A percentile compares a stretch with the other conserved stretches of the same genome.
Evolutionary conservation across 2,329 filamentous ascomycete genomes (phyloP).

Genomic region (Teratosphaeria viscida): DNA sequence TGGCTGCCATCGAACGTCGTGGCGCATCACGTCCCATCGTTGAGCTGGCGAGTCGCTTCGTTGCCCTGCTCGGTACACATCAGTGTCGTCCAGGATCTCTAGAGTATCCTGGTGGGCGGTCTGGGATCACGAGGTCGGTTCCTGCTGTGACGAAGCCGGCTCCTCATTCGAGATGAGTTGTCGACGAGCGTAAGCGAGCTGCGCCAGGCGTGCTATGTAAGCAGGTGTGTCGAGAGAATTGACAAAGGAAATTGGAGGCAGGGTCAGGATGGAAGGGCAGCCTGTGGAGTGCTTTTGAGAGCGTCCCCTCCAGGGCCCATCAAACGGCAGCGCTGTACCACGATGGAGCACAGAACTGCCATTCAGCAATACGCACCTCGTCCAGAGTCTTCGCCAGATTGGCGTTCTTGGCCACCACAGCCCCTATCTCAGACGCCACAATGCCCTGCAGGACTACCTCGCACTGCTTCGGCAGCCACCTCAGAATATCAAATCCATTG

Average conservation of each 20-base stretch:
- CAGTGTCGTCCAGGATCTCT: background rate
- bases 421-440: constrained; percentile 29
- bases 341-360: background rate
- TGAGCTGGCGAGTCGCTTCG: background rate
- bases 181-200: constrained; percentile 25
- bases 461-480: constrained; percentile 36
- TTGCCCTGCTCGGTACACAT: background rate
- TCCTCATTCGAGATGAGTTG: constrained; percentile 24
- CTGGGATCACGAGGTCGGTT: background rate
- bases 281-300: background rate
- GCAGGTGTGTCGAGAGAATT: background rate
- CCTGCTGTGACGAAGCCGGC: background rate
- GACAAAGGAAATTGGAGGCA: background rate
- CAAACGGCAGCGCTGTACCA: background rate
- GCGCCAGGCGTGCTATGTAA: background rate
- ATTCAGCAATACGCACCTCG: constrained; percentile 24
- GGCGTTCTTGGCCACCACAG: constrained; percentile 34
- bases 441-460: constrained; percentile 31
- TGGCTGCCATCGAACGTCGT: background rate
- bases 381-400: constrained; percentile 31
- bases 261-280: constrained; percentile 1
- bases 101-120: background rate
- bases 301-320: background rate
- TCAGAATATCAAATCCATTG: constrained; percentile 37
- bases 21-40: background rate